Evolutionary conservation across 2,329 filamentous ascomycete genomes (phyloP), one percentile per base, ranked within the genome.

Genomic region (Sporothrix pallida): DNA sequence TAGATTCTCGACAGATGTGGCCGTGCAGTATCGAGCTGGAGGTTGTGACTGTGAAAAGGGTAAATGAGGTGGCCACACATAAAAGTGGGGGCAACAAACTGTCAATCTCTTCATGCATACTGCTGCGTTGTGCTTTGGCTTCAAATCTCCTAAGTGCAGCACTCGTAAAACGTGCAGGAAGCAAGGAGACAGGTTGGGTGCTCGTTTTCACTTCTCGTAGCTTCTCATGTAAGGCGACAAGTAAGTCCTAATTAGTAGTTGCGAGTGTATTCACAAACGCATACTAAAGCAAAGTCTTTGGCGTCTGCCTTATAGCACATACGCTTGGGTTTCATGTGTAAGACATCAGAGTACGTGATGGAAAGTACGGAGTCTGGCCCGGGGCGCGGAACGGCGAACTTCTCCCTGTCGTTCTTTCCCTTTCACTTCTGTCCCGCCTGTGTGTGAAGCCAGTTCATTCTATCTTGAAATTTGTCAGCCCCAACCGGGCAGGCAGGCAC

Each of bases 301-400:
- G 23, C 8, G 3, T 37, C 37, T 42, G 20, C 31, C n/a, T 62
- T 26, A 3, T 6, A 37, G 58, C 5, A 62, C 12, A 62, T 6
- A 42, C 58, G 58, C 58, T n/a, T 62, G 58, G 8, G 58, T 62
- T 62, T 62, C 58, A 42, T 62, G 26, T 63, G 31, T 44, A 44
- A 44, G 58, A 63, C 37, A 63, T 63, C 20, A 20, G 20, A 54
- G 56, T 60, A 60, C 23, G 23, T 23, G 26, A 7, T 15, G 56
- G 26, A 20, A 60, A 31, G 56, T 26, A 60, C 56, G 15, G 26
- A 42, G 26, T n/a, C 8, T 42, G 12, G 26, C 58, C 58, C 23
- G 15, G 12, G 31, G 31, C 31, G 31, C 31, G 31, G 31, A 37
- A 37, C 31, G 31, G 31, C 31, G 31, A 37, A 7, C 31, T 23